Evolutionary conservation across 2,329 filamentous ascomycete species (phyloP), one percentile per base, ranked within the genome.

Genomic region (Trichoderma sp.): DNA sequence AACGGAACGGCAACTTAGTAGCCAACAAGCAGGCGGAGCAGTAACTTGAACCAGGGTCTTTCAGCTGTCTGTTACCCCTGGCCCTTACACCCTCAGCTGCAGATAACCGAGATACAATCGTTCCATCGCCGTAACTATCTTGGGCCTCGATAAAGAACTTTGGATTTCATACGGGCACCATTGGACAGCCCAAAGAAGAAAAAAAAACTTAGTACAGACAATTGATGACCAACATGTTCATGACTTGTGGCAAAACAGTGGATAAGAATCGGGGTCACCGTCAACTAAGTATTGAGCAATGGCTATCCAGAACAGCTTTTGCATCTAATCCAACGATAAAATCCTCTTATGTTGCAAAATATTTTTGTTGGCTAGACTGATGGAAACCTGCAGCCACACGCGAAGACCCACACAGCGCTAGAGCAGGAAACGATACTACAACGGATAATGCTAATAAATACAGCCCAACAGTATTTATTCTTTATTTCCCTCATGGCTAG

Each of bases 31-130:
- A 11, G 33, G 43, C 13, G 62, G 35, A 58, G 63, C 57, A 40
- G 14, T 40, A n/a, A 14, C 35, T 14, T 29, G 27, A n/a, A 21
- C 63, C 27, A 47, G 55, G 63, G 2, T 47, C 29, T 52, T 49
- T 67, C 63, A 67, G 63, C 63, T 55, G 63, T 58, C 55, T 58
- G 43, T 55, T 35, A 24, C 63, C 63, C 63, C 55, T 59, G 63
- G 55, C 55, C 63, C 55, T 59, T 43, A 53, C 35, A 37, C 62
- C 27, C 37, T 69, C 59, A 65, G 60, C 68, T 69, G 61, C 61
- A 65, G 60, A 69, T 69, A 69, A 55, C 55, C 68, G 68, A 69
- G 68, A 69, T 69, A 56, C n/a, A 69, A 61, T 49, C 40, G 53
- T 40, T 69, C 31, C 60, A 69, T 69, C 60, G 56, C 40, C 52